Evolutionary conservation across 495 filamentous ascomycete genomes (phyloP), one percentile per base, ranked within the genome.

Genomic region (Astrothelium subdiscretum): DNA sequence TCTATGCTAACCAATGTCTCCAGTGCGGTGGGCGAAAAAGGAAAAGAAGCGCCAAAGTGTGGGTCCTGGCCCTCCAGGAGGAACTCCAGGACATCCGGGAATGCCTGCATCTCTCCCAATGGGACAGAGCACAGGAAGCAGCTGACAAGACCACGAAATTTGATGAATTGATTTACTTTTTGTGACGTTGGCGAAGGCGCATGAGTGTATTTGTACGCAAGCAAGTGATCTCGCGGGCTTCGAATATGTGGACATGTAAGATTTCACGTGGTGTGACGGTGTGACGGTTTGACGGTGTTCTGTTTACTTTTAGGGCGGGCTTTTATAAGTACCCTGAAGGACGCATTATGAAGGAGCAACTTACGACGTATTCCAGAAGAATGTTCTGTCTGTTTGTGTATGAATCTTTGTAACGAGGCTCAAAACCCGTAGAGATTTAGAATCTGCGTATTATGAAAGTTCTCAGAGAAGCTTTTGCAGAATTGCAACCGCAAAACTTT

Each of bases 11-110:
- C 24, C 29, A 29, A 54, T 8, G 10, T 54, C 11, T 29, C 48
- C 60, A 75, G 72, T 78, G 48, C 71, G 76, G 31, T 78, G 76
- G 76, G 76, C 76, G 31, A 78, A 78, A 67, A 77, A 75, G 61
- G 76, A 78, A 67, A 78, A 78, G 70, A 78, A 77, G 62, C 38
- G 67, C 29, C 62, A 63, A 24, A 62, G 66, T 5, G 67, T 54
- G 8, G 22, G 22, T 3, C 22, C 48, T 8, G 48, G 48, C 3
- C 48, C 48, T 29, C 48, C 20, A 54, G 48, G 48, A 54, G 24
- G 48, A 11, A 54, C 48, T 54, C 48, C 48, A 26, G 48, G 12
- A 29, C 48, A 54, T 29, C 48, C 4, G 15, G 48, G 48, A 20
- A 3, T 54, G 22, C 48, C 48, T 11, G 22, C 48, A 54, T 54